Base-by-base conservation (phyloP, 352 stramenopile genomes). In the Phytophthora melonis region DNA sequence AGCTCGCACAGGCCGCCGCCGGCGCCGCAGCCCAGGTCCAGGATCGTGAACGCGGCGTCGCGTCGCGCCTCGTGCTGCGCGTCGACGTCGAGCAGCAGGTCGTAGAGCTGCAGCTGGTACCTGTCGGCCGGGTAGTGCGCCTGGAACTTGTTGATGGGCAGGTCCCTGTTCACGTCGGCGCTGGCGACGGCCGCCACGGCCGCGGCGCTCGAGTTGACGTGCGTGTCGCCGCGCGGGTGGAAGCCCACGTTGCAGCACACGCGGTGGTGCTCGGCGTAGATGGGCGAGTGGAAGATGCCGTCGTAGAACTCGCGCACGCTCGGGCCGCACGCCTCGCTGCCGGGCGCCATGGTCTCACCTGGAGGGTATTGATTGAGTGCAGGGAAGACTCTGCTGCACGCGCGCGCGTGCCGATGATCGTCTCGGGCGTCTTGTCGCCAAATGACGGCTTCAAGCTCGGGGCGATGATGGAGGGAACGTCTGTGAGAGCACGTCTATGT, bases 301-400 rank as follows among this genome's bases (percentile, higher is more conserved):
- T 94, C 84, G 75, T 94, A 94, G 76, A 94, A 92, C 59, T 85
- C 84, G 50, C 82, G 77, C 49, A 92, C 77, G 70, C 73, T 90
- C 25, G 82, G 69, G 57, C 56, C 25, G 47, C 58, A 58, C 19
- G 23, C 39, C 19, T 71, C 58, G 36, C 18, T 63, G 63, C 43
- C 53, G 23, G 63, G 58, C n/a, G 63, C 63, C 73, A 78, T 78
- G 21, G 43, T 45, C 36, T 36, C 23, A 25, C 23, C 23, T 25
- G 23, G 23, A 25, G 23, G 23, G 23, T 25, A 25, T 25, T 25
- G 36, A 6, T 6, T 45, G 36, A 18, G 3, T 45, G 13, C 11
- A n/a, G 36, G 41, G 14, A 6, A 49, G 13, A 4, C 41, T n/a
- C 14, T 45, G 36, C 3, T 66, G 9, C 23, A 21, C 16, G 43